These are phyloP conservation scores for Cicer chorassanicum DNA, from an alignment of 306 rosid species.

Conservation along the genomic window DNA sequence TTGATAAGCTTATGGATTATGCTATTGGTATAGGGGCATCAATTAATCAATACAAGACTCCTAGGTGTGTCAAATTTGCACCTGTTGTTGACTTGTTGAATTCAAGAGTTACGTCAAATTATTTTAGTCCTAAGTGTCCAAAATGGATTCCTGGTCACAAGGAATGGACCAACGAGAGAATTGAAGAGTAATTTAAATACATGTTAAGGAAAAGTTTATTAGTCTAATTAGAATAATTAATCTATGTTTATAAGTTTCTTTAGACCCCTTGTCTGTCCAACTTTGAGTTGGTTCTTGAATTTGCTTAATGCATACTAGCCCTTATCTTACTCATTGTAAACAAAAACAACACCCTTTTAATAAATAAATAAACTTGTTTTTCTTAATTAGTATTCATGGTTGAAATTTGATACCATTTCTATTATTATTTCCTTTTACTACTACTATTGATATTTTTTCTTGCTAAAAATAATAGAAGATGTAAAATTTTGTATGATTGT, in stretches of 20 bases:
- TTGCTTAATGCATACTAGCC: slow-evolving; percentile 36
- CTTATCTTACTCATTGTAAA: slow-evolving; percentile 53
- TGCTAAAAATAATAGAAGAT: no score
- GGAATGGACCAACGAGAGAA: slow-evolving; percentile 64
- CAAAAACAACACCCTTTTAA: slow-evolving; percentile 43
- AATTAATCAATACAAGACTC: slow-evolving; percentile 88
- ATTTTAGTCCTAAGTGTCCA: slow-evolving; percentile 85
- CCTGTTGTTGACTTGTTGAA: slow-evolving; percentile 81
- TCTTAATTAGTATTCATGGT: not conserved
- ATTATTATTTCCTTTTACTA: not conserved
- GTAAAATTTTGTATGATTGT: no score
- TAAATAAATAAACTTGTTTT: not conserved
- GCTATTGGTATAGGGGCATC: slow-evolving; percentile 89
- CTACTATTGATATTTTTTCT: no score
- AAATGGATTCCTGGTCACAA: slow-evolving; percentile 84
- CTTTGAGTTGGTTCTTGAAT: slow-evolving; percentile 26
- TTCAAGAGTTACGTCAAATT: slow-evolving; percentile 62
- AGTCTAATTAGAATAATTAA: slow-evolving; percentile 42
- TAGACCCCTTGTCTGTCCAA: not conserved
- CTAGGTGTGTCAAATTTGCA: slow-evolving; percentile 84
- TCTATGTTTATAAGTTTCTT: slow-evolving; percentile 29
- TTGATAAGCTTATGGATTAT: slow-evolving; percentile 92
- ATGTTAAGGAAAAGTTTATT: slow-evolving; percentile 43
- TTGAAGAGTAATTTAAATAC: slow-evolving; percentile 34
- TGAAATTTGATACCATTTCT: not conserved